Base-by-base conservation (phyloP, 352 stramenopile genomes). In the Blastocystis sp. region DNA sequence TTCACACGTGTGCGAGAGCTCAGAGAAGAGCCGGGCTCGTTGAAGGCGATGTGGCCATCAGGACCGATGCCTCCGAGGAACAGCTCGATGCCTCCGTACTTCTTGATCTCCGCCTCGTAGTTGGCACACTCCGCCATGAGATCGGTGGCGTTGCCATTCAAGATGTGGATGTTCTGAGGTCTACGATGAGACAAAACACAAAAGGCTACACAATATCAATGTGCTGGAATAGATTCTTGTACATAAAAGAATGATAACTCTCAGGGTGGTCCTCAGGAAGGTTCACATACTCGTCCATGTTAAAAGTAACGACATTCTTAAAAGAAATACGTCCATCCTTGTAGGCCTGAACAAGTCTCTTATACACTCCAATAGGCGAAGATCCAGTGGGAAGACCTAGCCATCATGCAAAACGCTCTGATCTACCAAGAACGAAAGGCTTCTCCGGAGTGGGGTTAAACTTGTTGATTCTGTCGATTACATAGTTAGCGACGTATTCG, bases 21-120 rank as follows among this genome's bases (percentile, higher is more conserved):
- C 54, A 96, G 90, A 11, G 93, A 96, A 41, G 92, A 95, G 37
- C 94, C 94, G 0, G 94, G 94, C 90, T 97, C 94, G 87, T 97
- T 97, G 92, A 97, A 97, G 13, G 94, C 94, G 90, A 97, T 96
- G 92, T 97, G 94, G 37, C 94, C 94, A 90, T 97, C 94, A n/a
- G 93, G 94, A 0, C 94, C 94, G 87, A 97, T 96, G 62, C 94
- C 94, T n/a, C 94, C 94, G 3, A 97, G 90, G 89, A 96, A 97
- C 18, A 97, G 93, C 91, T 96, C 94, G 69, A 97, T 97, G 47
- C 94, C 94, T 29, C 94, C 94, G 26, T 92, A 90, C 4, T 88
- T 76, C n/a, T 90, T 90, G 90, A 97, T 96, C 90, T 95, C 94
- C 39, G 76, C 90, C 90, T 96, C 94, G 90, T 95, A 97, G 87